These are phyloP conservation scores for Elaeis oleifera DNA, from an alignment of 202 grass and related monocot species.

Conservation along the genomic window DNA sequence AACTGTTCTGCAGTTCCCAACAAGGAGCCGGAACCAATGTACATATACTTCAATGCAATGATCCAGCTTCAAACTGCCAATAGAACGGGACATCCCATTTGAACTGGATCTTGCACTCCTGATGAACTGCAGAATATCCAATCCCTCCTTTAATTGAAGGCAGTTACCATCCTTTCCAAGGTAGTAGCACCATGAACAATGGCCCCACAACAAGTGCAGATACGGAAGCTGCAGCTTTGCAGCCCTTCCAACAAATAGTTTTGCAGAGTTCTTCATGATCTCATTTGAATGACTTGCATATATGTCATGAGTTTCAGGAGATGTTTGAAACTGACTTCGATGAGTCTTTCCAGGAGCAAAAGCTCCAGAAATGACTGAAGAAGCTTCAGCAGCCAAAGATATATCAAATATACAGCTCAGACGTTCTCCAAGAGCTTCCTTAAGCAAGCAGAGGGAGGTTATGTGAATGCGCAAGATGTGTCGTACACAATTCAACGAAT, in stretches of 20 bases:
- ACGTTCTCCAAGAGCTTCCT: slow-evolving; percentile 84
- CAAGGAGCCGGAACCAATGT: slow-evolving; percentile 84
- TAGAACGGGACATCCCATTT: slow-evolving; percentile 64
- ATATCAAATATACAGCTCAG: slow-evolving; percentile 72
- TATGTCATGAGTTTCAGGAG: slow-evolving; percentile 69
- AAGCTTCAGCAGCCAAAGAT: slow-evolving; percentile 75
- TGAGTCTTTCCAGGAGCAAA: slow-evolving; percentile 70
- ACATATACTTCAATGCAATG: slow-evolving; percentile 62
- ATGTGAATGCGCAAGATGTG: slow-evolving; percentile 81
- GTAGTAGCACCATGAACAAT: slow-evolving; percentile 75
- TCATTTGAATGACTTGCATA: slow-evolving; percentile 81
- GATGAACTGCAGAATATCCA: slow-evolving; percentile 72
- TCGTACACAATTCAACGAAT: slow-evolving; percentile 51
- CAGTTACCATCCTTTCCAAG: slow-evolving; percentile 71
- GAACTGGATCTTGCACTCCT: slow-evolving; percentile 54
- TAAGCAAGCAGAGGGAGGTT: slow-evolving; percentile 75
- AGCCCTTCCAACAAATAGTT: slow-evolving; percentile 57
- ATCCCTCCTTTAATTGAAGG: slow-evolving; percentile 85
- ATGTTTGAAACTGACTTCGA: slow-evolving; percentile 84
- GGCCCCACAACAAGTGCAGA: slow-evolving; percentile 80
- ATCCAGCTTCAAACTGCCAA: slow-evolving; percentile 53
- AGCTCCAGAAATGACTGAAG: slow-evolving; percentile 51
- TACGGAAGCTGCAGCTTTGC: slow-evolving; percentile 66
- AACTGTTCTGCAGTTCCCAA: slow-evolving; percentile 82
- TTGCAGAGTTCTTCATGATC: slow-evolving; percentile 45